Conservation (phyloP, 2,329 filamentous ascomycete genomes). For the Onygenales sp. region DNA sequence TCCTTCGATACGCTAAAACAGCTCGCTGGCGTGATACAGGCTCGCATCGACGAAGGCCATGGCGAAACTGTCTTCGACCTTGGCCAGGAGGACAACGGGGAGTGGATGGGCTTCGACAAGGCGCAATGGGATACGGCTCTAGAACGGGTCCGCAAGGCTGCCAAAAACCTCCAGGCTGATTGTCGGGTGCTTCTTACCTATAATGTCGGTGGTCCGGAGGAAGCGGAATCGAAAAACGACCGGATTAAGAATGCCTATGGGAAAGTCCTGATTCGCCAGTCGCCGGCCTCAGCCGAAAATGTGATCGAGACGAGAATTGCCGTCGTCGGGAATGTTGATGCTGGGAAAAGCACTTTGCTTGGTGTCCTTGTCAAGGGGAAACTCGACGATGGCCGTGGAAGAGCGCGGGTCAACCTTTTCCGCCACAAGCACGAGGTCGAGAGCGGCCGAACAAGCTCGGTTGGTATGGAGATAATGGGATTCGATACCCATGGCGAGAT, state of each 20-base stretch:
- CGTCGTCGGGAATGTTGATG: constrained; percentile 95
- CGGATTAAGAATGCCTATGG: constrained; percentile 69
- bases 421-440: constrained; percentile 97
- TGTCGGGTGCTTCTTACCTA: constrained; percentile 80
- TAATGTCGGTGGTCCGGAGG: constrained; percentile 70
- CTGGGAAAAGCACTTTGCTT: constrained; percentile 91
- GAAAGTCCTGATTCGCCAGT: constrained; percentile 75
- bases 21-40: constrained; percentile 56
- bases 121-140: constrained; percentile 68
- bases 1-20: constrained; percentile 51
- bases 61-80: constrained; percentile 88
- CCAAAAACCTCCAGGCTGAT: constrained; percentile 58
- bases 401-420: constrained; percentile 90
- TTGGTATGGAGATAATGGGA: constrained; percentile 98
- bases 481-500: constrained; percentile 83
- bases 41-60: constrained; percentile 69
- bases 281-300: constrained; percentile 65
- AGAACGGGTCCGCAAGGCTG: constrained; percentile 54
- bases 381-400: constrained; percentile 87
- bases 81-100: constrained; percentile 81
- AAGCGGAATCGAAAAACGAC: constrained; percentile 54
- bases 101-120: constrained; percentile 66
- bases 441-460: constrained; percentile 86
- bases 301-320: constrained; percentile 94
- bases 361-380: constrained; percentile 93